Evolutionary conservation across 108 stramenopile species (phyloP).

Genomic region (Chaetoceros tenuissimus): DNA sequence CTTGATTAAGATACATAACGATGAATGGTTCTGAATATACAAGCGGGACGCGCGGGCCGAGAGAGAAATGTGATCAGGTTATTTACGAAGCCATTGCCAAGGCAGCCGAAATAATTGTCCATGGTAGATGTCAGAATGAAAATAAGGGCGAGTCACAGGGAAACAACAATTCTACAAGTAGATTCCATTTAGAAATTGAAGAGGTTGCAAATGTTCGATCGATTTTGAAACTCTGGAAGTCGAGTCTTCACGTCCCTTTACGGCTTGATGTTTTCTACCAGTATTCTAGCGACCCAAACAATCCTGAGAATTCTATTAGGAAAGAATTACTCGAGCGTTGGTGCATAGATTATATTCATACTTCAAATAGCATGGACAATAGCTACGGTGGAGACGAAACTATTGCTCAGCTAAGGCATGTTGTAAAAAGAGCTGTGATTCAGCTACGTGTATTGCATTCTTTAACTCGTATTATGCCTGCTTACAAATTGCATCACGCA

Average conservation of each 20-base stretch:
- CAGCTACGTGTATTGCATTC: slow-evolving; percentile 58
- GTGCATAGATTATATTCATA: slow-evolving; percentile 62
- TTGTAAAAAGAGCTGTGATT: slow-evolving; percentile 66
- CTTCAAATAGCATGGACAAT: background rate
- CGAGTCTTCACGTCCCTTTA: slow-evolving; percentile 60
- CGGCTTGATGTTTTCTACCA: slow-evolving; percentile 81
- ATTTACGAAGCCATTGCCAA: slow-evolving; percentile 82
- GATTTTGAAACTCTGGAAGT: slow-evolving; percentile 42
- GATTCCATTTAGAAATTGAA: slow-evolving; percentile 68
- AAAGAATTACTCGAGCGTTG: slow-evolving; percentile 74
- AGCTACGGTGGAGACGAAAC: slow-evolving; percentile 18
- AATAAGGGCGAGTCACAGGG: slow-evolving; percentile 8
- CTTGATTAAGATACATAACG: too few relatives aligned
- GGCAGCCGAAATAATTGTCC: slow-evolving; percentile 72
- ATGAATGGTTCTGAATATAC: too few relatives aligned
- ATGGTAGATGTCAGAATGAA: slow-evolving; percentile 38
- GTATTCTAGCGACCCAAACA: slow-evolving; percentile 13
- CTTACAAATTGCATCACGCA: slow-evolving; percentile 30
- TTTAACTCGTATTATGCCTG: slow-evolving; percentile 57
- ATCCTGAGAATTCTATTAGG: slow-evolving; percentile 13
- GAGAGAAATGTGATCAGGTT: slow-evolving; percentile 83
- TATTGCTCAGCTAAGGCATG: slow-evolving; percentile 57
- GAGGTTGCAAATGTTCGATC: slow-evolving; percentile 46
- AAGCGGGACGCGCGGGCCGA: slow-evolving; percentile 44
- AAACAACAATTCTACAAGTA: background rate